phyloP scores from a whole-genome alignment of 305 asterid genomes.

The Plantago lanceolata region DNA sequence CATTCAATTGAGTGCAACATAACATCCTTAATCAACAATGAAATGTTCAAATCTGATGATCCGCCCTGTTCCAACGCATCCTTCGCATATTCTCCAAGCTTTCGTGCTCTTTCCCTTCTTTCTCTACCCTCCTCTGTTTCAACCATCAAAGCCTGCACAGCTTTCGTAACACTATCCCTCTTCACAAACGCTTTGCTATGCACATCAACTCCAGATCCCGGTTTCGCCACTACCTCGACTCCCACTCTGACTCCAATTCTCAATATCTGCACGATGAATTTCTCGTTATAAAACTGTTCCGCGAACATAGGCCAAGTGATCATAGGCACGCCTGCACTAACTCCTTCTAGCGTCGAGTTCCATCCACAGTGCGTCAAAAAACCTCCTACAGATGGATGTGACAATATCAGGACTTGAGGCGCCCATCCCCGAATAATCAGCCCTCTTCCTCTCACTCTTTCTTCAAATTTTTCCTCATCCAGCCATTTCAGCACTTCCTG shows the following conservation, averaged over 20 bases:
- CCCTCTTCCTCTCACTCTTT: conserved; percentile 38
- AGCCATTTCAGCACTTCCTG: conserved; percentile 43
- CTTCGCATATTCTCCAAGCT: conserved; percentile 33
- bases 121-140: conserved; percentile 30
- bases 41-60: conserved; percentile 33
- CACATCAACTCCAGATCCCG: conserved; percentile 26
- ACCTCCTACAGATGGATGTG: conserved; percentile 43
- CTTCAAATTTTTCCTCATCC: conserved; percentile 33
- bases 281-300: conserved; percentile 56
- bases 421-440: conserved; percentile 59
- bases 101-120: conserved; percentile 33
- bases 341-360: conserved; percentile 57
- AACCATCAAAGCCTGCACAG: conserved; percentile 33
- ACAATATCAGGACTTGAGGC: conserved; percentile 51
- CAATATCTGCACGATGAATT: conserved; percentile 33
- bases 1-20: neutral
- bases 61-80: conserved; percentile 37
- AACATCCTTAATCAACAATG: conserved; percentile 27
- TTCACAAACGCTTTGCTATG: conserved; percentile 13
- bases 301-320: conserved; percentile 65
- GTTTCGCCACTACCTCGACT: conserved; percentile 17
- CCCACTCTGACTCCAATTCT: conserved; percentile 45
- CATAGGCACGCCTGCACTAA: conserved; percentile 48
- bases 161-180: conserved; percentile 27
- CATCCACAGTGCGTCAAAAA: conserved; percentile 66